Percentiles rank a stretch among this genome's conserved stretches.
Evolutionary conservation across 2,329 filamentous ascomycete genomes (phyloP).

Genomic region (Lecanosticta acicola): DNA sequence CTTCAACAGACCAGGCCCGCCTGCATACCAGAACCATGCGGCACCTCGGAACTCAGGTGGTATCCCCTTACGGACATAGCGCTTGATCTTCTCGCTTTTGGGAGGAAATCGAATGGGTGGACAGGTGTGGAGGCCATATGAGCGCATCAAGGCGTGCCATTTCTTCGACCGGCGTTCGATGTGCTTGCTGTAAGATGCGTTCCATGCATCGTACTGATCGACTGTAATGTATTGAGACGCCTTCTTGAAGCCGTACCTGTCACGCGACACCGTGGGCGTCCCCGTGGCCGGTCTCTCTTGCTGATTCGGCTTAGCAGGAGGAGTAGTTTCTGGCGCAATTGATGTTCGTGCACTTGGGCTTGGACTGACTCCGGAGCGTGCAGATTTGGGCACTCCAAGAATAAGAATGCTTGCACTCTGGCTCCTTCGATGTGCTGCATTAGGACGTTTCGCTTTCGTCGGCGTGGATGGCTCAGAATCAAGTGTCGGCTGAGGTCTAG

Average conservation of each 20-base stretch:
- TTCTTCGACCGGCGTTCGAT: constrained; percentile 70
- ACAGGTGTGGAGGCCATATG: constrained; percentile 63
- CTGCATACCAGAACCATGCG: constrained; percentile 95
- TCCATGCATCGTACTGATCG: constrained; percentile 78
- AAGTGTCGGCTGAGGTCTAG: constrained; percentile 1
- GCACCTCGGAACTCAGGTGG: constrained; percentile 91
- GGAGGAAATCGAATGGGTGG: constrained; percentile 74
- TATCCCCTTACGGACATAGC: constrained; percentile 87
- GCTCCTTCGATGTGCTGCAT: constrained; percentile 26
- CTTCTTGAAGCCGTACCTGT: constrained; percentile 91
- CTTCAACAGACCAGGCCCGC: constrained; percentile 71
- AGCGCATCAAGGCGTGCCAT: constrained; percentile 72
- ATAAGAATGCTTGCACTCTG: constrained; percentile 31
- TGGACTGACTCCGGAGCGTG: constrained; percentile 11
- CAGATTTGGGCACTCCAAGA: constrained; percentile 10
- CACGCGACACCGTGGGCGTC: constrained; percentile 49
- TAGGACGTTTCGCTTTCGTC: constrained; percentile 10
- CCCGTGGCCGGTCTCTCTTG: not conserved
- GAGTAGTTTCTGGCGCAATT: constrained; percentile 1
- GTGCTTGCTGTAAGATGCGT: constrained; percentile 67
- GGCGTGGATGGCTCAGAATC: constrained; percentile 1
- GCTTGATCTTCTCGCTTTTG: constrained; percentile 75
- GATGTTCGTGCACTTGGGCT: constrained; percentile 5
- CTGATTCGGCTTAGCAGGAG: constrained; percentile 3
- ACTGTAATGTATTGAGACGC: constrained; percentile 70